Conservation (phyloP, 345 rosid species). For the Populus euphratica region DNA sequence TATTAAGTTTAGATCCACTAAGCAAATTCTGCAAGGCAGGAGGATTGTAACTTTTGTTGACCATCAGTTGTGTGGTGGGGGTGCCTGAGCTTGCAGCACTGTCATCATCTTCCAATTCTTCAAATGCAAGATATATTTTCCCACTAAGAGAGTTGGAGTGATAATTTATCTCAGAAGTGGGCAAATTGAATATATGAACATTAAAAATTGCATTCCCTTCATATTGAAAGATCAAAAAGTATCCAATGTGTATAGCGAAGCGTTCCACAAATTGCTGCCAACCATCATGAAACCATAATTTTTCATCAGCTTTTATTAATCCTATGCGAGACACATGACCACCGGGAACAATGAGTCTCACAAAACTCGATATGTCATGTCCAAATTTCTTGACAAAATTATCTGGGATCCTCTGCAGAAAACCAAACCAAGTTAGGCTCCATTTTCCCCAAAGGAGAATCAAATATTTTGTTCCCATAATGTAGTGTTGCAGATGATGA, state of each 20-base stretch:
- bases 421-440: slow-evolving; percentile 13
- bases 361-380: slow-evolving; percentile 64
- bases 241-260: slow-evolving; percentile 65
- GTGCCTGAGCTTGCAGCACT: slow-evolving; percentile 34
- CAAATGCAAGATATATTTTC: slow-evolving; percentile 56
- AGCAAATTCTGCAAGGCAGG: slow-evolving; percentile 56
- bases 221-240: slow-evolving; percentile 74
- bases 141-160: slow-evolving; percentile 43
- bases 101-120: slow-evolving; percentile 71
- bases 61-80: slow-evolving; percentile 20
- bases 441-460: neutral
- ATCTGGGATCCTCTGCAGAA: slow-evolving; percentile 84
- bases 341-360: slow-evolving; percentile 69
- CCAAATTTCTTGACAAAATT: slow-evolving; percentile 67
- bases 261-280: slow-evolving; percentile 87
- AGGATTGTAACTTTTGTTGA: slow-evolving; percentile 39
- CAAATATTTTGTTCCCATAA: neutral
- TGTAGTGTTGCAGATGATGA: neutral
- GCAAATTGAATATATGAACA: slow-evolving; percentile 68
- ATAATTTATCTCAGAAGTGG: slow-evolving; percentile 66
- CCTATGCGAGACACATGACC: slow-evolving; percentile 76
- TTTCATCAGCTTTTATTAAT: slow-evolving; percentile 61
- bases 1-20: slow-evolving; percentile 35
- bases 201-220: slow-evolving; percentile 74
- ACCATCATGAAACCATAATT: slow-evolving; percentile 73